Percentiles rank a stretch among this genome's conserved stretches.
Conservation (phyloP, 2,329 filamentous ascomycete species). For the Penicillium sp. region DNA sequence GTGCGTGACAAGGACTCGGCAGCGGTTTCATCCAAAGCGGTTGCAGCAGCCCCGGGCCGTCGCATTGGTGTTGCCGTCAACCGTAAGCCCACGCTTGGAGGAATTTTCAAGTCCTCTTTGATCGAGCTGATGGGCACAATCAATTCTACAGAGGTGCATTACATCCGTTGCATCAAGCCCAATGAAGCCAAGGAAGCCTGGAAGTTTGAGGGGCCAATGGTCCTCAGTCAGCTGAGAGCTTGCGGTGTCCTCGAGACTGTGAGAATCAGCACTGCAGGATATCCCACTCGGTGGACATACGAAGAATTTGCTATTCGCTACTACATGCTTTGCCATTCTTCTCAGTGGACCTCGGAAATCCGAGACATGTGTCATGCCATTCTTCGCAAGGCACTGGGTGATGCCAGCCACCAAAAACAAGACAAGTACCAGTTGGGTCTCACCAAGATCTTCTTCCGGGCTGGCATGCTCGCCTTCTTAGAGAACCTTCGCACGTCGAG, state of each 20-base stretch:
- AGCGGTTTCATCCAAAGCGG: conserved; percentile 69
- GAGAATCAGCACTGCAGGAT: conserved; percentile 93
- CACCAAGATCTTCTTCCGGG: conserved; percentile 99
- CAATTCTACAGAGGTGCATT: conserved; percentile 96
- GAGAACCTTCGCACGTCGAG: conserved; percentile 89
- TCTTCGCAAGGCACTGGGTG: conserved; percentile 79
- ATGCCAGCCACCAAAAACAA: conserved; percentile 67
- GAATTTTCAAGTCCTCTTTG: conserved; percentile 97
- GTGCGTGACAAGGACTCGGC: conserved; percentile 84
- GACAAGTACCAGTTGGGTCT: conserved; percentile 98
- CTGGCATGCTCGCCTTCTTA: conserved; percentile 96
- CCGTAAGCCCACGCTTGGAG: conserved; percentile 93
- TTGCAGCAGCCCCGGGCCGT: conserved; percentile 66
- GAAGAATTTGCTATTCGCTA: conserved; percentile 97
- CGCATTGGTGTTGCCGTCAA: conserved; percentile 90
- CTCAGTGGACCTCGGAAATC: conserved; percentile 89
- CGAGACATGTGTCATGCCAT: conserved; percentile 92
- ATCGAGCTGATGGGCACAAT: conserved; percentile 98
- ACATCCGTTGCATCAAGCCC: conserved; percentile 98
- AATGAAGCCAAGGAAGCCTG: conserved; percentile 96
- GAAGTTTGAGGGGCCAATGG: conserved; percentile 99
- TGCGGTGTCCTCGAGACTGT: conserved; percentile 99
- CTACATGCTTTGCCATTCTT: conserved; percentile 93
- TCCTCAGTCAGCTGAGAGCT: conserved; percentile 91
- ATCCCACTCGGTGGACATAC: conserved; percentile 97